Percentiles rank a stretch among this genome's conserved stretches.
phyloP scores from a whole-genome alignment of 441 rosid genomes.

The Bruguiera hainesii region DNA sequence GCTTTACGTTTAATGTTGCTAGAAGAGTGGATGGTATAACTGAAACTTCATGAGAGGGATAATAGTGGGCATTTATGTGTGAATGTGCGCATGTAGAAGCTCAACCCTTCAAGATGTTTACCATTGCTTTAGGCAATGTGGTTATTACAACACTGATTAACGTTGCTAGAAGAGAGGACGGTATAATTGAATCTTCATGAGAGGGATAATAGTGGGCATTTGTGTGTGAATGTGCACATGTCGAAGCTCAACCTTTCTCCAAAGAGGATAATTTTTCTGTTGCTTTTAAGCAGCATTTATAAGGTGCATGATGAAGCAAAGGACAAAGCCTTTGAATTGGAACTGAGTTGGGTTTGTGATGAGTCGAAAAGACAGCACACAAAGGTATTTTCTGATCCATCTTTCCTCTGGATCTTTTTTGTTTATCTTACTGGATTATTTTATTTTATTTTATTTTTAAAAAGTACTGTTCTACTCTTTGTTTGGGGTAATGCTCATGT shows the following conservation, averaged over 20 bases:
- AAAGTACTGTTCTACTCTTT: too few relatives aligned
- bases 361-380: slow-evolving; percentile 83
- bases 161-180: not conserved
- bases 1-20: not conserved
- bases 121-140: not conserved
- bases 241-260: not conserved
- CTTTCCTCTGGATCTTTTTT: not conserved
- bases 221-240: too few relatives aligned
- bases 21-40: not conserved
- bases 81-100: too few relatives aligned
- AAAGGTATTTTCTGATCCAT: slow-evolving; percentile 48
- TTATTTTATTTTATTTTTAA: too few relatives aligned
- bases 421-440: not conserved
- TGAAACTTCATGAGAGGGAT: not conserved
- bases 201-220: not conserved
- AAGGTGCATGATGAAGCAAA: slow-evolving; percentile 96
- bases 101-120: not conserved
- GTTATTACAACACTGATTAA: not conserved
- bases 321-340: slow-evolving; percentile 96
- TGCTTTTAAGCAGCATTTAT: slow-evolving; percentile 61
- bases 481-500: too few relatives aligned
- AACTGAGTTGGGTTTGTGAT: slow-evolving; percentile 95
- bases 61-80: not conserved
- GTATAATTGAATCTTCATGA: too few relatives aligned
- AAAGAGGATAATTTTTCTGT: not conserved